Base-by-base conservation (phyloP, 441 rosid genomes). In the Raphanus hybrid region DNA sequence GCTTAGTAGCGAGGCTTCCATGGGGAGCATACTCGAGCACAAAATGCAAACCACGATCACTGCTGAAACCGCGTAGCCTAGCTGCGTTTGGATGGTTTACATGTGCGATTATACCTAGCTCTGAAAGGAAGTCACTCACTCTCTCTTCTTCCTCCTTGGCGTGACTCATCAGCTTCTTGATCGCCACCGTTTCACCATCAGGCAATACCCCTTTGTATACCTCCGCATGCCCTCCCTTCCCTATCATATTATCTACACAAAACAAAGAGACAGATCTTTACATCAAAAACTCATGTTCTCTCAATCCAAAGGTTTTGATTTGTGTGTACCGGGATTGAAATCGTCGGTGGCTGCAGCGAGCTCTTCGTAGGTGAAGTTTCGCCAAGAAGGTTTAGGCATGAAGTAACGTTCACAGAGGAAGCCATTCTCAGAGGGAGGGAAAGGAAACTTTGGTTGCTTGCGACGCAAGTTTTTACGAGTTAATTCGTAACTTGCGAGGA, bases 101-200 rank as follows among this genome's bases (percentile, higher is more conserved):
- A 64, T 94, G 97, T 6, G 97, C 97, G n/a, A 94, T 88, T 27
- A 94, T 92, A 64, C 97, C 99, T 4, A 94, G 96, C 80, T 94
- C 99, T 0, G 97, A 85, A 20, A 94, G 78, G 81, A 92, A 94
- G 84, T 91, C 92, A 0, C 86, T 84, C 1, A 83, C 81, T 74
- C 86, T 78, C 1, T 80, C 86, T 78, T 85, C 91, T 67, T 90
- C 90, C 6, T 86, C 86, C 75, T 86, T 88, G 4, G 84, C 86
- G 9, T 80, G 75, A 67, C 83, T 90, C 67, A 82, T 79, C 34
- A 92, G 78, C 85, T 84, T 90, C 92, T 94, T 94, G 14, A 94
- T 89, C 14, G 98, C 98, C 15, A 94, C 94, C 1, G 81, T 63
- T 41, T 86, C 87, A 59, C 97, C 96, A 60, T 90, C 90, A 3